Percentiles rank a stretch among this genome's conserved stretches.
Conservation (phyloP, 176 grass and related monocot genomes). For the Sorghum bicolor region DNA sequence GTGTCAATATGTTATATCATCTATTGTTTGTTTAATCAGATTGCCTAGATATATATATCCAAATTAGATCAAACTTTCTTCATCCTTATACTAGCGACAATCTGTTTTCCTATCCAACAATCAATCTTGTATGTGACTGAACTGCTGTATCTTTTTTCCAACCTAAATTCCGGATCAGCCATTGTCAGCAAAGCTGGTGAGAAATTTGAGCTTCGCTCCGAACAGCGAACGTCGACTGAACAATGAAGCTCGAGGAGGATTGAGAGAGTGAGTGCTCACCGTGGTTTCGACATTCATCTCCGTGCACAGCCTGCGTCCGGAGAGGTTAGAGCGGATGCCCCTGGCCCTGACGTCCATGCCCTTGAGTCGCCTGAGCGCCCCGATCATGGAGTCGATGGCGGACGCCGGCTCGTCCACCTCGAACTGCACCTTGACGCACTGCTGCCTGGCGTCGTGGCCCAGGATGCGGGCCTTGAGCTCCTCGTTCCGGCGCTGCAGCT, state of each 20-base stretch:
- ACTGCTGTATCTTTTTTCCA: background rate
- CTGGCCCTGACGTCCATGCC: slow-evolving; percentile 68
- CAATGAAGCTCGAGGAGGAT: background rate
- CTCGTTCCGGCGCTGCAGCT: slow-evolving; percentile 48
- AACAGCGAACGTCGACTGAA: too few species aligned
- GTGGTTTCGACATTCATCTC: slow-evolving; percentile 70
- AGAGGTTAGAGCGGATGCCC: slow-evolving; percentile 43
- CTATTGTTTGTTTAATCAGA: background rate
- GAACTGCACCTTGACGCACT: slow-evolving; percentile 56
- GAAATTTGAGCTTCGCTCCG: background rate
- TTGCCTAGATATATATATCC: background rate
- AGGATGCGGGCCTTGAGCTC: slow-evolving; percentile 62
- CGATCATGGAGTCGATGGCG: slow-evolving; percentile 74
- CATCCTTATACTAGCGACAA: background rate
- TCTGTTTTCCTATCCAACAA: background rate
- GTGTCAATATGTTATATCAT: background rate
- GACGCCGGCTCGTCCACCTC: slow-evolving; percentile 58
- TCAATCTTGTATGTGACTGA: slow-evolving; percentile 15
- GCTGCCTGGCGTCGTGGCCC: slow-evolving; percentile 41
- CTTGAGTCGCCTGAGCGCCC: slow-evolving; percentile 55
- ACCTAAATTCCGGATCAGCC: background rate
- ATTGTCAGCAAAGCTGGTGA: background rate
- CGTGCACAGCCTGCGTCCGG: slow-evolving; percentile 36
- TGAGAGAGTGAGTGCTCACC: slow-evolving; percentile 28
- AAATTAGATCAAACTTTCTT: background rate